Base-by-base conservation (phyloP, 2,329 filamentous ascomycete species). In the Xenoacremonium recifei region DNA sequence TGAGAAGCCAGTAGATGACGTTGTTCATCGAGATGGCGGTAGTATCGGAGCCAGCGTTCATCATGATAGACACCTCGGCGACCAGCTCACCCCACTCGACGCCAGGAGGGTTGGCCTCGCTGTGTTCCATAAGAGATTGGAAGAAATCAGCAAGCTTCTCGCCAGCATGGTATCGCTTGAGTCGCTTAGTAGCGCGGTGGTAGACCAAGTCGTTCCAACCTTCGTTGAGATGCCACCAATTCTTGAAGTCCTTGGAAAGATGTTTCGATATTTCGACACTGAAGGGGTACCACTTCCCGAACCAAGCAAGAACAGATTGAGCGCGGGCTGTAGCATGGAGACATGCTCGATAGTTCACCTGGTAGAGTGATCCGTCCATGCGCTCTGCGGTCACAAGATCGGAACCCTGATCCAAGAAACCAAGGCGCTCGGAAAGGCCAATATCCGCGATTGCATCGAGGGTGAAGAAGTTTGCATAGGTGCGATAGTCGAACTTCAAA, bases 81-180 rank as follows among this genome's bases (percentile, higher is more conserved):
- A 77, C 69, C 6, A 81, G 73, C 57, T 83, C 79, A 18, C 78
- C 77, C 69, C 69, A 77, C 45, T 79, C 73, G 2, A 82, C 68
- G 2, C 47, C 38, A 15, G 42, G 45, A 2, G 67, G 59, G 4
- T 59, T 56, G 13, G 62, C 70, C 15, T 67, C 62, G 39, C 65
- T 70, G 37, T 71, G 64, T 9, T 72, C 72, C 73, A 82, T 77
- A 5, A 82, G 56, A 1, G 69, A 67, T 39, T 72, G 65, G 63
- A 82, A 80, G 60, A 82, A 81, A 50, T 82, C 79, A 33, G 77
- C 71, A 0, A 81, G 65, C 45, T 73, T 75, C 57, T 82, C 77
- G 18, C 77, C 77, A 4, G 48, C 50, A 29, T 46, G 44, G 18
- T 55, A 39, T 6, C 53, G 44, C 16, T 43, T 40, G 2, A 60